Evolutionary conservation across 345 rosid species (phyloP), one percentile per base, ranked within the genome.

Genomic region (Camelina laxa): DNA sequence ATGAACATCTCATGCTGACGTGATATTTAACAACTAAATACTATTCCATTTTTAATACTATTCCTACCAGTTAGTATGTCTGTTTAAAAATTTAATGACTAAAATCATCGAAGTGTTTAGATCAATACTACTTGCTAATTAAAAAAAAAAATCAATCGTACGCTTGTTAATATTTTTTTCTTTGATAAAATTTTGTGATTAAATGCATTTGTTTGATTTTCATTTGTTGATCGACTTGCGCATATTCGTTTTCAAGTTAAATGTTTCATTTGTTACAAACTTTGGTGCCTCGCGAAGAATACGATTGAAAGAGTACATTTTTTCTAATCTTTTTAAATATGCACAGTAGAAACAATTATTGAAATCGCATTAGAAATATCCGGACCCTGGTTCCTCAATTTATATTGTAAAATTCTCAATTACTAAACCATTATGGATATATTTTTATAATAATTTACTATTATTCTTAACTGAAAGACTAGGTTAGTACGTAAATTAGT

Each of bases 1-100:
- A 33, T 20, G 69, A 65, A n/a, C 31, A 22, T 61, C 66, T 57
- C 41, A 16, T n/a, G 60, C 38, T 56, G 16, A 14, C 20, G 6
- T 60, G 4, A 12, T 6, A 38, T 38, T 7, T 38, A 59, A 59
- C 27, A 4, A 38, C 11, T 19, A 19, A 12, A 38, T 6, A 38
- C 16, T 19, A 14, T 36, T 19, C 8, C 3, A 13, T 6, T 19
- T 38, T 12, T 13, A 9, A 2, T 2, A 1, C 10, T 59, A 8
- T 10, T 35, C 45, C 11, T 12, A 11, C 14, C 14, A 38, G 42
- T 38, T 10, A 10, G 11, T 12, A 38, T 38, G 42, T 3, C 41
- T 36, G 12, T 36, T 3, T 36, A 9, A 36, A 9, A 36, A 27
- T 27, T 7, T 33, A 33, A 0, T 33, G 36, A 36, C 41, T 36